Percentiles rank a stretch among this genome's conserved stretches.
Evolutionary conservation across 2,329 filamentous ascomycete species (phyloP).

Genomic region (Xylariales sp.): DNA sequence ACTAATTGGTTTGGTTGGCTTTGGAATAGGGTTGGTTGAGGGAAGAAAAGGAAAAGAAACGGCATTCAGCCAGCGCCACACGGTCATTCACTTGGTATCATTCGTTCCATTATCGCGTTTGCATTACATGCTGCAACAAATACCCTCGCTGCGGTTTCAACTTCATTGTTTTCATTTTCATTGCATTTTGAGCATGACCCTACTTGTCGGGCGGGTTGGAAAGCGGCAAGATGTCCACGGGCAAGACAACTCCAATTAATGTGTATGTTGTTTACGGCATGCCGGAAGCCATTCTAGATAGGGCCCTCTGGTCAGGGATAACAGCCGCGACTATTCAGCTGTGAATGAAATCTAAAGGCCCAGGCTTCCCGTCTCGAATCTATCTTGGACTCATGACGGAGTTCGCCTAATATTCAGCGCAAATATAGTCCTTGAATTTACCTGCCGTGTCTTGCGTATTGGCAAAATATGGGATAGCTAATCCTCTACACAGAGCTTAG

Average conservation of each 20-base stretch:
- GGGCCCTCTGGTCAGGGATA: not conserved
- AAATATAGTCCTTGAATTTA: not conserved
- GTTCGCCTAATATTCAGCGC: not conserved
- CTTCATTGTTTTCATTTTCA: slow-evolving; percentile 28
- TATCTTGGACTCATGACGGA: not conserved
- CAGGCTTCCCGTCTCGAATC: not conserved
- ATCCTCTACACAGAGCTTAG: not conserved
- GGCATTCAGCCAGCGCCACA: slow-evolving; percentile 40
- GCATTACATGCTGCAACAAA: slow-evolving; percentile 43
- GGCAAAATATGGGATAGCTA: not conserved
- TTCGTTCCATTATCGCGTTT: slow-evolving; percentile 34
- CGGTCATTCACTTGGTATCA: slow-evolving; percentile 44
- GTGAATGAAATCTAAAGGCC: not conserved
- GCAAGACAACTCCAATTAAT: slow-evolving; percentile 20
- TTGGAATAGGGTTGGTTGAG: slow-evolving; percentile 35
- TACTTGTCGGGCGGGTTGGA: slow-evolving; percentile 14
- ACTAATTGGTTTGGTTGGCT: slow-evolving; percentile 37
- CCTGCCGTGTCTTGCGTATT: not conserved
- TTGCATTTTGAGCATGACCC: slow-evolving; percentile 21
- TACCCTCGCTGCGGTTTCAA: slow-evolving; percentile 48
- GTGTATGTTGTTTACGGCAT: slow-evolving; percentile 18
- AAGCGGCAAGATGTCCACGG: not conserved
- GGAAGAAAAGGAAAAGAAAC: slow-evolving; percentile 40
- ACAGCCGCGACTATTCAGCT: not conserved
- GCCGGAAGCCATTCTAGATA: not conserved